These are phyloP conservation scores for Bocquillonia castaneifolia DNA, from an alignment of 441 rosid genomes.

Conservation along the genomic window DNA sequence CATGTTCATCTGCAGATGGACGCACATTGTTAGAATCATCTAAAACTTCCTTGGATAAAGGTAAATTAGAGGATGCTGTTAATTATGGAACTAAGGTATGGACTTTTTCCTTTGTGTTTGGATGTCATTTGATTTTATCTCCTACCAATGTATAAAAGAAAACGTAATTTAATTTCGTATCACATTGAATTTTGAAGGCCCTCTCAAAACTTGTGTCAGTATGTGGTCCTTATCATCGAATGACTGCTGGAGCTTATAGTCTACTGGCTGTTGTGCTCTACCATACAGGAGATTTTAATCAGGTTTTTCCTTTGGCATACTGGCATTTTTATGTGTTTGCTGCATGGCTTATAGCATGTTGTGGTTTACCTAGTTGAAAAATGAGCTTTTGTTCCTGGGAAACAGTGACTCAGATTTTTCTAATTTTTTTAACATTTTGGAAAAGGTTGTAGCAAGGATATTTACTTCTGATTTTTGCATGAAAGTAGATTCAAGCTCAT, in stretches of 20 bases:
- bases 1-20: conserved; percentile 83
- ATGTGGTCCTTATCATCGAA: conserved; percentile 87
- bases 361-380: neutral
- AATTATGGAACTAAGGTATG: conserved; percentile 73
- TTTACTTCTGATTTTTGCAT: conserved; percentile 1
- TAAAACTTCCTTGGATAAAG: conserved; percentile 81
- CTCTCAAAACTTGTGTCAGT: conserved; percentile 74
- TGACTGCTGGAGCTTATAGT: conserved; percentile 86
- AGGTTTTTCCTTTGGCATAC: conserved; percentile 47
- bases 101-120: neutral
- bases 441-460: neutral
- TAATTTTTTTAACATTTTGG: neutral
- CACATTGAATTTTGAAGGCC: conserved; percentile 50
- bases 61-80: conserved; percentile 86
- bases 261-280: conserved; percentile 87
- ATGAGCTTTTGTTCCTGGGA: no score
- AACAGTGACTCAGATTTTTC: neutral
- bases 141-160: neutral
- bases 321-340: neutral
- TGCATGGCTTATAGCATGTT: neutral
- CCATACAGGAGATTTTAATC: conserved; percentile 87
- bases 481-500: conserved; percentile 6
- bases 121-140: neutral
- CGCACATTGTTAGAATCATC: conserved; percentile 82
- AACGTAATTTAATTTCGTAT: conserved; percentile 21